Percentiles rank a stretch among this genome's conserved stretches.
Conservation (phyloP, 495 filamentous ascomycete genomes). For the Aspergillus haitiensis region DNA sequence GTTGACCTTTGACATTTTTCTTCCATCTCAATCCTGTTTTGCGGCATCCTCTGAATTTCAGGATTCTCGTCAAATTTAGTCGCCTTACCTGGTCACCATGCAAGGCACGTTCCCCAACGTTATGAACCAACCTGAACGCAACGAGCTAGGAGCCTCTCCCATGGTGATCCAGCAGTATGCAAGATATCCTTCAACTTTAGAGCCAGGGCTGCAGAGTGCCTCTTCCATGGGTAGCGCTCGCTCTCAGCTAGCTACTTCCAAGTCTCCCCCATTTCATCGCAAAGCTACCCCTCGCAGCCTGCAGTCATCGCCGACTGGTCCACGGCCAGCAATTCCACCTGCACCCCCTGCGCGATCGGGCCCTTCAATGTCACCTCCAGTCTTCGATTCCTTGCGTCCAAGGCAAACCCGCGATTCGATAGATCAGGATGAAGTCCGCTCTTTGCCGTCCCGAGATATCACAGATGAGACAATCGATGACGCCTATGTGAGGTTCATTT, state of each 20-base stretch:
- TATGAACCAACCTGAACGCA: slow-evolving; percentile 37
- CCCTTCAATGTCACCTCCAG: slow-evolving; percentile 45
- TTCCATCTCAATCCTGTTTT: neutral
- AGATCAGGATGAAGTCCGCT: slow-evolving; percentile 38
- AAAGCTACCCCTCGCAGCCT: slow-evolving; percentile 48
- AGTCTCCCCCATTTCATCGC: slow-evolving; percentile 44
- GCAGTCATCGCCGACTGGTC: slow-evolving; percentile 44
- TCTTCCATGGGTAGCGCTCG: slow-evolving; percentile 47
- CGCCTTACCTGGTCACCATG: slow-evolving; percentile 24
- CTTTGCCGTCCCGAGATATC: slow-evolving; percentile 68
- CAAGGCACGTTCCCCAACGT: slow-evolving; percentile 35
- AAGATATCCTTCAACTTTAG: slow-evolving; percentile 42
- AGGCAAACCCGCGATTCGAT: slow-evolving; percentile 36
- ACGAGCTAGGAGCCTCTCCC: slow-evolving; percentile 33
- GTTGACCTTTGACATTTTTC: slow-evolving; percentile 5
- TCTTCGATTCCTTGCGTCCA: slow-evolving; percentile 38
- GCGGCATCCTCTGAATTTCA: slow-evolving; percentile 3
- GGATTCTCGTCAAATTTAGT: neutral
- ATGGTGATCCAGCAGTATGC: slow-evolving; percentile 50
- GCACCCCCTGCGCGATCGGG: slow-evolving; percentile 36
- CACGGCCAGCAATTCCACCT: slow-evolving; percentile 33
- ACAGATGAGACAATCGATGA: slow-evolving; percentile 77
- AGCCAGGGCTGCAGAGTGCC: slow-evolving; percentile 43
- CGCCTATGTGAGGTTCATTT: slow-evolving; percentile 82
- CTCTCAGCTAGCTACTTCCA: slow-evolving; percentile 39